Conservation (phyloP, 352 stramenopile species). For the Achlya hypogyna region DNA sequence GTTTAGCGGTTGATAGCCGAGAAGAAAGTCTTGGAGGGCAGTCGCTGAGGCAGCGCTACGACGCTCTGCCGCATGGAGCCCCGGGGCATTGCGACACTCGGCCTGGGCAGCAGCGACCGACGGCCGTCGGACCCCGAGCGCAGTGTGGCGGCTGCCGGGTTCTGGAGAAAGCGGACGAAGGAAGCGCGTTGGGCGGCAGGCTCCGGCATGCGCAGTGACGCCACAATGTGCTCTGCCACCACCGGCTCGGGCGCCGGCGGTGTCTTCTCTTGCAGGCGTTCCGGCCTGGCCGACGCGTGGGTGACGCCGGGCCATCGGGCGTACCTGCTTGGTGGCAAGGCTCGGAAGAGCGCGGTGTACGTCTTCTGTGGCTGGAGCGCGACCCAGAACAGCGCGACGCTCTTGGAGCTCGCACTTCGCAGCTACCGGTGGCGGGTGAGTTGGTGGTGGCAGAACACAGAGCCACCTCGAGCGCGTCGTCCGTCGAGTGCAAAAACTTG, state of each 20-base stretch:
- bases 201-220: not conserved
- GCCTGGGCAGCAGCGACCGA: not conserved
- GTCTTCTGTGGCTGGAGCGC: not conserved
- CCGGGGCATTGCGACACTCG: not conserved
- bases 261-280: not conserved
- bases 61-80: not conserved
- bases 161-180: not conserved
- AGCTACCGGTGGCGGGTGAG: not conserved
- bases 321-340: not conserved
- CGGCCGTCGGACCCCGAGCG: not conserved
- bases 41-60: not conserved
- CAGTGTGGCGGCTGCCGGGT: not conserved
- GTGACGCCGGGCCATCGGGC: not conserved
- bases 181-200: not conserved
- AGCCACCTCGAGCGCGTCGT: not conserved
- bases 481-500: not conserved
- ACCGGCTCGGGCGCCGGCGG: no score
- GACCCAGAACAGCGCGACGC: not conserved
- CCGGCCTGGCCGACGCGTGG: not conserved
- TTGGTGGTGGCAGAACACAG: not conserved
- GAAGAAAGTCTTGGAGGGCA: constrained; percentile 1
- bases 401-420: not conserved
- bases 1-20: not conserved
- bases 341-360: not conserved
- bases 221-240: not conserved